Evolutionary conservation across 345 rosid species (phyloP), one percentile per base, ranked within the genome.

Genomic region (Noccaea caerulescens): DNA sequence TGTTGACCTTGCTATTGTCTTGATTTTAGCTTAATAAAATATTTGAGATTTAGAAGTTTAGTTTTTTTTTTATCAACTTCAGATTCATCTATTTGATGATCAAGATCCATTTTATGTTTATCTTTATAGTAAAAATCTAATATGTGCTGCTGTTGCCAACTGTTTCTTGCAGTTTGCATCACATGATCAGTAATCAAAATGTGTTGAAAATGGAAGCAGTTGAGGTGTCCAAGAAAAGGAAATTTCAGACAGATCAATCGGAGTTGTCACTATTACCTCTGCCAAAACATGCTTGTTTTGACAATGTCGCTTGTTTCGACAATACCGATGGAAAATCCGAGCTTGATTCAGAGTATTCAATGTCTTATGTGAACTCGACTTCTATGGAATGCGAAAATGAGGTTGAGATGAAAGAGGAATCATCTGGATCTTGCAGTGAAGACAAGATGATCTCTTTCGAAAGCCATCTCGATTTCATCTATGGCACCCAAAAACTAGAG

Each of bases 401-500:
- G 42, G 23, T 51, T 20, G 72, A 70, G 32, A 76, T 70, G 67
- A 70, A 63, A 64, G 76, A 69, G n/a, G 80, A 76, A 43, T 76
- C 80, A 70, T 64, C 71, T 39, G 75, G 80, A 41, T 76, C 80
- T 0, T 76, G 76, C 34, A 0, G 49, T 36, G 76, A 11, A 70
- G 68, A 70, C 38, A 63, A 56, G 56, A 57, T 57, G 57, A 60
- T 45, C 6, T 52, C 58, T 8, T 54, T 76, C 7, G 75, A 69
- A 45, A 68, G 37, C 54, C 79, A 61, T 54, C 75, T 69, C 2
- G 74, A 68, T 46, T 69, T 46, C 59, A 56, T 63, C 52, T 75
- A 71, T 72, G 80, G 49, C 20, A 49, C 72, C 4, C 81, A 79
- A 54, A 65, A 13, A 36, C 39, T 77, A 8, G 87, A 88, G 41